A percentile compares a stretch with the other conserved stretches of the same genome.
phyloP scores from a whole-genome alignment of 1,139 yeast genomes.

The Saccharomycopsis phalli region DNA sequence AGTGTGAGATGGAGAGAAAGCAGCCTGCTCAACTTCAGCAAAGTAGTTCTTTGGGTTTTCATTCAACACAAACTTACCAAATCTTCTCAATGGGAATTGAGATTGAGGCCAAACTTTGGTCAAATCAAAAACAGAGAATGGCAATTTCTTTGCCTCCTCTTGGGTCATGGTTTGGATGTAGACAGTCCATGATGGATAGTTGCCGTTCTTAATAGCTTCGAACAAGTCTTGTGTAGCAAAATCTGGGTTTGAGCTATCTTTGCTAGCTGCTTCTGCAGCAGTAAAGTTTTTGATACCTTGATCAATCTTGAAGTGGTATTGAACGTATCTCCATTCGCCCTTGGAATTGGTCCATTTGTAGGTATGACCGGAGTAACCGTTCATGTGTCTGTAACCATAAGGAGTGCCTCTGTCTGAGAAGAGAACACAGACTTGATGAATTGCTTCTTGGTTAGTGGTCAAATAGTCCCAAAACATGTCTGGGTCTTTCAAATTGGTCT shows the following conservation, averaged over 20 bases:
- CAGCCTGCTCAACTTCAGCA: conserved; percentile 53
- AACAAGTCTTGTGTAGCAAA: conserved; percentile 56
- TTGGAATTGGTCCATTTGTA: conserved; percentile 59
- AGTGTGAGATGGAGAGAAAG: conserved; percentile 50
- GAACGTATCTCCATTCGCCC: conserved; percentile 60
- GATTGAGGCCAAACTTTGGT: conserved; percentile 58
- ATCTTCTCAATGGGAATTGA: conserved; percentile 48
- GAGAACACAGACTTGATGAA: conserved; percentile 54
- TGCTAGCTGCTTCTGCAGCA: conserved; percentile 48
- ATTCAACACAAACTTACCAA: conserved; percentile 46
- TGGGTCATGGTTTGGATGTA: conserved; percentile 63
- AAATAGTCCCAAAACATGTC: conserved; percentile 67
- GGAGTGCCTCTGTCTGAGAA: conserved; percentile 69
- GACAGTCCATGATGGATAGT: conserved; percentile 54
- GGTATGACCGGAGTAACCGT: conserved; percentile 67
- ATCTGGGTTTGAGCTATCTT: conserved; percentile 59
- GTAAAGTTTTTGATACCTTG: conserved; percentile 51
- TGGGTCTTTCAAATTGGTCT: conserved; percentile 74
- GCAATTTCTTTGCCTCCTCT: conserved; percentile 50
- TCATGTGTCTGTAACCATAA: conserved; percentile 53
- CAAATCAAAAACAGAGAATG: conserved; percentile 60
- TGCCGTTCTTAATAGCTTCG: conserved; percentile 51
- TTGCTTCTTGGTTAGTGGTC: conserved; percentile 51
- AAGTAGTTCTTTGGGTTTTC: conserved; percentile 49
- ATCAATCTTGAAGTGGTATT: conserved; percentile 52